phyloP scores from a whole-genome alignment of 1,284 basidiomycete genomes.

The Rhodotorula glutinis region DNA sequence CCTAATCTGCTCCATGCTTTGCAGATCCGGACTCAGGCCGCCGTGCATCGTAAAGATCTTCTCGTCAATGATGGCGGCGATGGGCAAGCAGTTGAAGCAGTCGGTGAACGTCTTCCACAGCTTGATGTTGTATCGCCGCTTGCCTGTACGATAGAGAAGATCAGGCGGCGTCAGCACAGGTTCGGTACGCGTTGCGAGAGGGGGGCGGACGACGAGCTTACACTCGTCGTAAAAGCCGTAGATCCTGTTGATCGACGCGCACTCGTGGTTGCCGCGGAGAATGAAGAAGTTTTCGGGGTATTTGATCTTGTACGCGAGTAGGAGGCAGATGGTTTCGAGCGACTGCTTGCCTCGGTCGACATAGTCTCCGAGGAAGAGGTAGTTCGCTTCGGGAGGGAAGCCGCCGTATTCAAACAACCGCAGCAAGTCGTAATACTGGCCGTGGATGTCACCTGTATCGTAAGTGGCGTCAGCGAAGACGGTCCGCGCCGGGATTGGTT shows the following conservation, averaged over 20 bases:
- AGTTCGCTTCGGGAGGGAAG: slow-evolving; percentile 93
- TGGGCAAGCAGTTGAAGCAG: slow-evolving; percentile 93
- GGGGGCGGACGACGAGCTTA: slow-evolving; percentile 51
- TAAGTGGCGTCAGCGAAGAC: too few relatives aligned
- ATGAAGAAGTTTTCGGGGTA: slow-evolving; percentile 98
- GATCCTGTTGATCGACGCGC: slow-evolving; percentile 90
- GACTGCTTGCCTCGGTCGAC: slow-evolving; percentile 94
- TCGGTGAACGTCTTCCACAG: slow-evolving; percentile 97
- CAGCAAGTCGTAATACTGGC: slow-evolving; percentile 91
- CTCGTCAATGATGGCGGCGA: slow-evolving; percentile 94
- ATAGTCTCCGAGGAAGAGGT: slow-evolving; percentile 88
- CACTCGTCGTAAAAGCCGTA: slow-evolving; percentile 98
- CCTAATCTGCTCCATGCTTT: slow-evolving; percentile 99
- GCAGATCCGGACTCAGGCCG: slow-evolving; percentile 89
- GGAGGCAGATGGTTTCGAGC: slow-evolving; percentile 80
- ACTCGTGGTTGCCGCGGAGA: slow-evolving; percentile 89
- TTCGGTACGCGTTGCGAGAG: too few relatives aligned
- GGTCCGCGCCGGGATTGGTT: too few relatives aligned
- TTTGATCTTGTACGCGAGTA: slow-evolving; percentile 65
- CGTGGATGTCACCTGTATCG: slow-evolving; percentile 92
- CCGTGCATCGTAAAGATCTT: slow-evolving; percentile 91
- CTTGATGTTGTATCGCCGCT: slow-evolving; percentile 96
- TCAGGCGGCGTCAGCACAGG: not conserved
- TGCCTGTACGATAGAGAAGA: slow-evolving; percentile 60
- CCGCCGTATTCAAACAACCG: slow-evolving; percentile 92